phyloP scores from a whole-genome alignment of 169 alveolate species.

The Plasmodium knowlesi region DNA sequence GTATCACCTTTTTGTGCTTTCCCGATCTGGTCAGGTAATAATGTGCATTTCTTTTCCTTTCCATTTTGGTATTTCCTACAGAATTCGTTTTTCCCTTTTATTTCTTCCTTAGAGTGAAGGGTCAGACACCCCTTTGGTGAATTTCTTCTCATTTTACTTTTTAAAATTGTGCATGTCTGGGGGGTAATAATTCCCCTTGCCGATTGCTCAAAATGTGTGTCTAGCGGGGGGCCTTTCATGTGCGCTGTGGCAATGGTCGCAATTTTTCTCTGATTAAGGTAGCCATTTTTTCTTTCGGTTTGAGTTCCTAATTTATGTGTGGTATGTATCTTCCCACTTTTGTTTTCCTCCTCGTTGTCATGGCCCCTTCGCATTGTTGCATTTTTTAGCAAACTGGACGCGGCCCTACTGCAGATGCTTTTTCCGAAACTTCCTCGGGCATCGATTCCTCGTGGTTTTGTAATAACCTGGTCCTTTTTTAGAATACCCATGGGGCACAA shows the following conservation, averaged over 20 bases:
- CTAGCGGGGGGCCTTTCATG: neutral
- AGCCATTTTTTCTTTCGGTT: neutral
- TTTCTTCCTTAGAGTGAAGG: neutral
- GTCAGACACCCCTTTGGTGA: neutral
- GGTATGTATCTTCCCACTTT: neutral
- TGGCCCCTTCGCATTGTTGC: conserved; percentile 1
- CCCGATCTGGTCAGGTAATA: neutral
- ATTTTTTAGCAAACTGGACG: neutral
- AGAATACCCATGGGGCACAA: neutral
- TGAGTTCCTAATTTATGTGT: neutral
- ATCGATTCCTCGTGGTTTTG: neutral
- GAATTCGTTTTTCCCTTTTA: neutral
- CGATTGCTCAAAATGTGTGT: neutral
- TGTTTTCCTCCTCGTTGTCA: neutral
- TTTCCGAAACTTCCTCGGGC: neutral
- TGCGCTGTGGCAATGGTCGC: neutral
- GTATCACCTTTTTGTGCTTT: neutral
- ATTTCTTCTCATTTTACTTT: neutral
- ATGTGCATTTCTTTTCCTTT: neutral
- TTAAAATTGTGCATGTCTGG: neutral
- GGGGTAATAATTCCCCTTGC: neutral
- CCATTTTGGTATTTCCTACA: neutral
- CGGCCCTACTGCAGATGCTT: neutral
- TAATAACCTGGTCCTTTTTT: neutral
- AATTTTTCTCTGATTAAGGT: neutral